Conservation (phyloP, 2,329 filamentous ascomycete genomes). For the Cadophora luteo-olivacea region DNA sequence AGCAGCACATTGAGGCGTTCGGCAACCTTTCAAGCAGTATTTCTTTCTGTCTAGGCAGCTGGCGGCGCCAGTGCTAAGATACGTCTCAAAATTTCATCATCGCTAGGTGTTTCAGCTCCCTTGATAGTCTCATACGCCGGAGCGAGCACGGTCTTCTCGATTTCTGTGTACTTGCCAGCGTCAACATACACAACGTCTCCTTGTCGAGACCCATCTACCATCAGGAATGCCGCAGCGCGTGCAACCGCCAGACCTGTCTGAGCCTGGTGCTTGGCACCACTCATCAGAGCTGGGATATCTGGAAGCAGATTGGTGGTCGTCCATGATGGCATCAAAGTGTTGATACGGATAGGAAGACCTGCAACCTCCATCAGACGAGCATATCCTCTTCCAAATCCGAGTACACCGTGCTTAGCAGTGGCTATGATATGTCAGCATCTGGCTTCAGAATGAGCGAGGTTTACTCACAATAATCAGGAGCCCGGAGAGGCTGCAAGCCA, state of each 20-base stretch:
- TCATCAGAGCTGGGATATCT: constrained; percentile 46
- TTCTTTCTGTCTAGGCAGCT: constrained; percentile 11
- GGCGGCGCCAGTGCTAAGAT: constrained; percentile 22
- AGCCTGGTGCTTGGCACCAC: constrained; percentile 48
- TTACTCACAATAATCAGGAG: constrained; percentile 56
- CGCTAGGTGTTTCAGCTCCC: constrained; percentile 44
- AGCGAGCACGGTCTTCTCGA: constrained; percentile 54
- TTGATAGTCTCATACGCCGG: constrained; percentile 46
- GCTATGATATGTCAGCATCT: constrained; percentile 42
- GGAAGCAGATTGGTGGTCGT: constrained; percentile 58
- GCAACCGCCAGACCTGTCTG: constrained; percentile 57
- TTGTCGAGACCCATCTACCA: constrained; percentile 54
- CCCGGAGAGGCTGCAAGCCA: constrained; percentile 56
- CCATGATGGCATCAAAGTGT: constrained; percentile 62
- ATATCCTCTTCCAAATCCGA: constrained; percentile 59
- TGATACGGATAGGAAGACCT: constrained; percentile 58
- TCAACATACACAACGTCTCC: constrained; percentile 60
- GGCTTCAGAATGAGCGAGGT: not conserved
- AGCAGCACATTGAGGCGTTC: too few species aligned
- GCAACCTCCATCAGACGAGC: constrained; percentile 47
- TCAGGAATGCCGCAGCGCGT: constrained; percentile 54
- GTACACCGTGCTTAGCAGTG: constrained; percentile 59
- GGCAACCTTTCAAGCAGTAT: too few species aligned
- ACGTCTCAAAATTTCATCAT: constrained; percentile 47
- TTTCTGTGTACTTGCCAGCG: constrained; percentile 56